phyloP scores from a whole-genome alignment of 768 basidiomycete species.

The Kwoniella newhampshirensis region DNA sequence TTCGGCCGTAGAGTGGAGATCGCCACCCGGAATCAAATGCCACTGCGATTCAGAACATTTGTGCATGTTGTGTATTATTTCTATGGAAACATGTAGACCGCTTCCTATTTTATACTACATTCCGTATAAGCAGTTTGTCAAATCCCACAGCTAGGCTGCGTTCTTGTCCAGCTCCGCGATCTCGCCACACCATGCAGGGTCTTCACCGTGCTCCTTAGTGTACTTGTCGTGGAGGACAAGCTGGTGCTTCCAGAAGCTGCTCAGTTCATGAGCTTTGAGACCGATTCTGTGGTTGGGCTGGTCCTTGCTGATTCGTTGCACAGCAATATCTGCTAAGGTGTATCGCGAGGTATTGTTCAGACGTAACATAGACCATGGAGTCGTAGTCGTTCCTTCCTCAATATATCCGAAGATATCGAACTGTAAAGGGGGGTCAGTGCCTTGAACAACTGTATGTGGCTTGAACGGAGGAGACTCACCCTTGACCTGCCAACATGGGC shows the following conservation, averaged over 20 bases:
- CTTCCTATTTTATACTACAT: not conserved
- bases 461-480: constrained; percentile 18
- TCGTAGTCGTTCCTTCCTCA: constrained; percentile 50
- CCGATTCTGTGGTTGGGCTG: constrained; percentile 51
- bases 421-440: constrained; percentile 11
- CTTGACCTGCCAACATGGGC: constrained; percentile 45
- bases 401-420: constrained; percentile 46
- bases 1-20: constrained; percentile 10
- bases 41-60: not conserved
- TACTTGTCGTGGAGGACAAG: constrained; percentile 65
- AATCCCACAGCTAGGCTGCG: too few species aligned
- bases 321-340: constrained; percentile 51
- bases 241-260: constrained; percentile 64
- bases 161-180: constrained; percentile 34
- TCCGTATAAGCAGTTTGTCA: too few species aligned
- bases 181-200: constrained; percentile 41
- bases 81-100: not conserved
- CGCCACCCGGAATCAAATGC: constrained; percentile 20
- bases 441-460: too few species aligned
- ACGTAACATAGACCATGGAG: constrained; percentile 56
- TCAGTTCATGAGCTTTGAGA: constrained; percentile 62
- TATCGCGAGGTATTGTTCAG: constrained; percentile 51
- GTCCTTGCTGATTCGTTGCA: constrained; percentile 43
- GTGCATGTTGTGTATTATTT: constrained; percentile 4
- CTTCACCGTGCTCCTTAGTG: constrained; percentile 58